Conservation (phyloP, 2,329 filamentous ascomycete species). For the Cladorrhinum sp. region DNA sequence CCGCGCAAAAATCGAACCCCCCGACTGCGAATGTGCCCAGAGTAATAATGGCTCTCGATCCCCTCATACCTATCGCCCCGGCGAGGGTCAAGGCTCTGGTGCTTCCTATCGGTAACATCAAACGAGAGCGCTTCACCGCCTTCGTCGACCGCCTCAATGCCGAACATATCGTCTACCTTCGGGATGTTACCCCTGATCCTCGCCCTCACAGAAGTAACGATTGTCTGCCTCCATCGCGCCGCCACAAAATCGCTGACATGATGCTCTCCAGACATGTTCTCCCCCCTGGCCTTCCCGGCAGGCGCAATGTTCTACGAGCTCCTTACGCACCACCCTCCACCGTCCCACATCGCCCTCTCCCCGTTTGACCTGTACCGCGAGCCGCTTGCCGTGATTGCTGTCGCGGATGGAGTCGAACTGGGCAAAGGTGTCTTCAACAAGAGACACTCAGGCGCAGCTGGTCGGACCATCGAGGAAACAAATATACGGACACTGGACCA, state of each 20-base stretch:
- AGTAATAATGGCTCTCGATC: conserved; percentile 73
- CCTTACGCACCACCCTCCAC: conserved; percentile 73
- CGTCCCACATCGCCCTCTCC: conserved; percentile 73
- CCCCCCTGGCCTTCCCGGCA: conserved; percentile 79
- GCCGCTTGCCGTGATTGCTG: conserved; percentile 75
- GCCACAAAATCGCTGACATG: conserved; percentile 16
- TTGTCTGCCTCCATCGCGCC: not conserved
- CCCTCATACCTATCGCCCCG: conserved; percentile 85
- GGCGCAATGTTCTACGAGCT: conserved; percentile 88
- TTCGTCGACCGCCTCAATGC: conserved; percentile 76
- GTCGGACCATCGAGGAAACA: conserved; percentile 51
- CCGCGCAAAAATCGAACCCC: conserved; percentile 4
- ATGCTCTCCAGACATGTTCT: conserved; percentile 74
- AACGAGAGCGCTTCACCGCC: conserved; percentile 70
- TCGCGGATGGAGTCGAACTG: conserved; percentile 77
- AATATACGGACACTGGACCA: conserved; percentile 60
- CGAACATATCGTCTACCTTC: conserved; percentile 78
- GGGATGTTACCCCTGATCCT: conserved; percentile 81
- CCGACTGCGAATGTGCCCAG: conserved; percentile 24
- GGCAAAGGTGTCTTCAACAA: conserved; percentile 52
- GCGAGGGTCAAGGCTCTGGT: conserved; percentile 86
- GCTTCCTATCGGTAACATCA: conserved; percentile 83
- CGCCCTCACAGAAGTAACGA: conserved; percentile 77
- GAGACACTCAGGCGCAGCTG: conserved; percentile 50
- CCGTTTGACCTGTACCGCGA: conserved; percentile 91